Evolutionary conservation across 495 filamentous ascomycete genomes (phyloP).

Genomic region (Clohesyomyces aquaticus): DNA sequence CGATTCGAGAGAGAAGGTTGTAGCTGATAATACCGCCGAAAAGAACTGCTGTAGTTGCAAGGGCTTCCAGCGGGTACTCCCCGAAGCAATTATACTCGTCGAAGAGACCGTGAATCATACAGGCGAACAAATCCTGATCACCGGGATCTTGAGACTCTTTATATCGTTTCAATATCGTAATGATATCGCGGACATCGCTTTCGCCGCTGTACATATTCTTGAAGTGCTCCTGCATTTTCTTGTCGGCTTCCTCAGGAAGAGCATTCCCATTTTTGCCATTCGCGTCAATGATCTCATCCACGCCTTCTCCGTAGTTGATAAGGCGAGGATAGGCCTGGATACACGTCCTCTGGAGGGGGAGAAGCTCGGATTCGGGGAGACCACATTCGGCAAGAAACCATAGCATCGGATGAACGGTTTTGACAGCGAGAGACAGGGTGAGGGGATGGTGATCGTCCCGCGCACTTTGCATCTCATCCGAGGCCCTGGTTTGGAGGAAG

Average conservation of each 20-base stretch:
- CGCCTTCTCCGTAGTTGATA: conserved; percentile 93
- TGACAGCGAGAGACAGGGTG: conserved; percentile 76
- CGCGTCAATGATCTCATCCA: conserved; percentile 83
- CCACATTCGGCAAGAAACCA: conserved; percentile 69
- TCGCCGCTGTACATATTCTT: conserved; percentile 95
- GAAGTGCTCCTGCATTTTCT: conserved; percentile 94
- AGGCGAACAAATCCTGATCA: conserved; percentile 93
- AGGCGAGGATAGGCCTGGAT: conserved; percentile 93
- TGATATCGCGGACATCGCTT: conserved; percentile 75
- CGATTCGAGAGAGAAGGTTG: conserved; percentile 84
- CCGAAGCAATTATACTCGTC: conserved; percentile 96
- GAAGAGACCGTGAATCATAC: conserved; percentile 97
- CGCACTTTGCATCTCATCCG: conserved; percentile 74
- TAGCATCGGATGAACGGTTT: conserved; percentile 80
- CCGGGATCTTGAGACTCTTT: conserved; percentile 80
- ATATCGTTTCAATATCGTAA: conserved; percentile 78
- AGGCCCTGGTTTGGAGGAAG: conserved; percentile 80
- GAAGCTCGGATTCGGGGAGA: conserved; percentile 57
- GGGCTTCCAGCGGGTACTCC: conserved; percentile 88
- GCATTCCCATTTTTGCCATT: conserved; percentile 80
- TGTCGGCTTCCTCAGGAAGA: conserved; percentile 75
- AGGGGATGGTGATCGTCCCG: conserved; percentile 62
- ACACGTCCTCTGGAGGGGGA: conserved; percentile 76
- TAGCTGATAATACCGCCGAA: conserved; percentile 96
- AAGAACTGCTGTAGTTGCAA: conserved; percentile 92